Base-by-base conservation (phyloP, 192 early-diverging fungal species). In the Entomortierella parvispora region DNA sequence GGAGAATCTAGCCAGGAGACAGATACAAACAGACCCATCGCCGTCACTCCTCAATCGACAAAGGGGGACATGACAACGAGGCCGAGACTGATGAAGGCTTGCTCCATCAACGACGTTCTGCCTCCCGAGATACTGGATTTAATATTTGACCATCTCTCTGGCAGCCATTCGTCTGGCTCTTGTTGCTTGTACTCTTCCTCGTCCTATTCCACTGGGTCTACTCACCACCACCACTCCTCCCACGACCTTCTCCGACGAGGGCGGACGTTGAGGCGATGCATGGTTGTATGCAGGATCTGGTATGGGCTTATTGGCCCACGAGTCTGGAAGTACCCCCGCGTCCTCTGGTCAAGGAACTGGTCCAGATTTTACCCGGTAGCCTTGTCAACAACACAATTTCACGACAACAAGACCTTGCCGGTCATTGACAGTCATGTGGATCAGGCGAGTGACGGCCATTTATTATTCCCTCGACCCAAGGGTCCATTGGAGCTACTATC, bases 271-370 rank as follows among this genome's bases (percentile, higher is more conserved):
- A 14, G 48, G n/a, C 52, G 50, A 25, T 77, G 74, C 33, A 65
- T 63, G 43, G 51, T 77, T 11, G 74, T 77, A 9, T 77, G 74
- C 49, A 58, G 56, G 32, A 58, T 40, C 6, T 77, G 74, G 74
- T 59, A 64, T 32, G 29, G 45, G 8, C 55, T 77, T 1, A 42
- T 68, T 1, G 74, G 74, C n/a, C 74, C 74, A n/a, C 0, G 17
- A 1, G 18, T 77, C 3, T 77, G 74, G 74, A 77, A 40, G 25
- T 4, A 44, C 2, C 74, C 74, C 14, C 65, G 74, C 8, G 48
- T 77, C 23, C 74, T 77, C 28, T 77, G 74, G 74, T 77, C 74
- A 9, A 43, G 56, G 28, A 65, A 77, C 20, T 77, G 74, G 74
- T 68, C 74, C 4, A 43, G 66, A 11, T 77, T 68, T 32, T 47